phyloP scores from a whole-genome alignment of 179 eudicot species.

The Drosera spatulata region DNA sequence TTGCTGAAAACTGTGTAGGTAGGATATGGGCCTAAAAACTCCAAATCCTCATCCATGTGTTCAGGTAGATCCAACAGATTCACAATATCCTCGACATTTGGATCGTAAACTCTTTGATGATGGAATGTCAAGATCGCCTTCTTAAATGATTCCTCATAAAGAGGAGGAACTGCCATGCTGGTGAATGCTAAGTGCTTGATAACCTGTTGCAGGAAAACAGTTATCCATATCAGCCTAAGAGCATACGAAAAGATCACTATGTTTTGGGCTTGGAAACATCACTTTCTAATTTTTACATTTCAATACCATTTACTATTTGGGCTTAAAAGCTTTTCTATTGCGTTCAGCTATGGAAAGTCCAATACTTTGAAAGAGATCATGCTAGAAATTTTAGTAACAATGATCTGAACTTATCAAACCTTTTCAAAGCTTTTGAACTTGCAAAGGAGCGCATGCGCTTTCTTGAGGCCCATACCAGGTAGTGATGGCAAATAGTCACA shows the following conservation, averaged over 20 bases:
- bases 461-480: constrained; percentile 96
- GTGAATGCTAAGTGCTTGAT: constrained; percentile 78
- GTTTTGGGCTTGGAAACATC: too few relatives aligned
- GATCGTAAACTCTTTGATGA: constrained; percentile 94
- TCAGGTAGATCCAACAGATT: constrained; percentile 47
- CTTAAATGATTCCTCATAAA: constrained; percentile 80
- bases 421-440: constrained; percentile 76
- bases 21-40: constrained; percentile 99
- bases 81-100: constrained; percentile 53
- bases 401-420: constrained; percentile 21
- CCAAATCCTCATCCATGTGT: constrained; percentile 34
- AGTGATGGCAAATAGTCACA: constrained; percentile 92
- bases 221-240: background rate
- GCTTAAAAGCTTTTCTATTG: too few relatives aligned
- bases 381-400: background rate
- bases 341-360: background rate
- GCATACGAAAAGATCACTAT: too few relatives aligned
- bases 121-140: constrained; percentile 84
- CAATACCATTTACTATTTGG: too few relatives aligned
- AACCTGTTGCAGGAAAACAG: constrained; percentile 30
- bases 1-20: constrained; percentile 2
- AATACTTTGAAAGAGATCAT: background rate
- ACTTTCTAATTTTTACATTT: too few relatives aligned
- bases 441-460: constrained; percentile 71
- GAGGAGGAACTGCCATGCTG: constrained; percentile 57